phyloP scores from a whole-genome alignment of 2,329 filamentous ascomycete genomes.

The Daldinia sp. region DNA sequence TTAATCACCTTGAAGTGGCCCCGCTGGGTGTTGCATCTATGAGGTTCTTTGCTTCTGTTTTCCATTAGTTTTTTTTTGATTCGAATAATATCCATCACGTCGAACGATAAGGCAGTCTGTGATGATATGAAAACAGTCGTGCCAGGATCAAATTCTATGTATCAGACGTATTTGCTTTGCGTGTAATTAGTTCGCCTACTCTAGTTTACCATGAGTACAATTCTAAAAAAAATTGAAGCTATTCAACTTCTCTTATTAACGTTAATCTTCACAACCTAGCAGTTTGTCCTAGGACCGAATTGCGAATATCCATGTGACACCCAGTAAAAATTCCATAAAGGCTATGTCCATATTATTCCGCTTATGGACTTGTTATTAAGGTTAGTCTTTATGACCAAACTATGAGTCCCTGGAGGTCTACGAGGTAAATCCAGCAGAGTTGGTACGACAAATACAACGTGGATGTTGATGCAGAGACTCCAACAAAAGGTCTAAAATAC shows the following conservation, averaged over 20 bases:
- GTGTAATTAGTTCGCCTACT: slow-evolving; percentile 2
- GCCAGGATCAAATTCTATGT: background rate
- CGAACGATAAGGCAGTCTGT: slow-evolving; percentile 6
- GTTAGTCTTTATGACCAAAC: background rate
- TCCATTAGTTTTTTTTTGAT: background rate
- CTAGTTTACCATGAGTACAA: background rate
- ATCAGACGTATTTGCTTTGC: background rate
- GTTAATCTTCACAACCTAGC: background rate
- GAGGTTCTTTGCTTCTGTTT: slow-evolving; percentile 2
- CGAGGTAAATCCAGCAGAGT: background rate
- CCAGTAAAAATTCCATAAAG: background rate
- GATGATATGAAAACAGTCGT: background rate
- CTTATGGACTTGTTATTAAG: background rate
- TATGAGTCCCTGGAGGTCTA: background rate
- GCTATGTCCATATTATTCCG: background rate
- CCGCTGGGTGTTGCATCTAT: background rate
- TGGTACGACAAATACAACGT: background rate
- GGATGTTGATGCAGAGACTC: background rate
- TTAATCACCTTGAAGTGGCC: background rate
- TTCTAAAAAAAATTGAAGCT: background rate
- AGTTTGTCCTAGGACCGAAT: background rate
- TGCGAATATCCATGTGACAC: background rate
- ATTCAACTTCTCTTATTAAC: background rate
- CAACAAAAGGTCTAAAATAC: background rate
- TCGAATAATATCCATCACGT: background rate